Evolutionary conservation across 1,284 basidiomycete species (phyloP), one percentile per base, ranked within the genome.

Genomic region (Malassezia obtusa): DNA sequence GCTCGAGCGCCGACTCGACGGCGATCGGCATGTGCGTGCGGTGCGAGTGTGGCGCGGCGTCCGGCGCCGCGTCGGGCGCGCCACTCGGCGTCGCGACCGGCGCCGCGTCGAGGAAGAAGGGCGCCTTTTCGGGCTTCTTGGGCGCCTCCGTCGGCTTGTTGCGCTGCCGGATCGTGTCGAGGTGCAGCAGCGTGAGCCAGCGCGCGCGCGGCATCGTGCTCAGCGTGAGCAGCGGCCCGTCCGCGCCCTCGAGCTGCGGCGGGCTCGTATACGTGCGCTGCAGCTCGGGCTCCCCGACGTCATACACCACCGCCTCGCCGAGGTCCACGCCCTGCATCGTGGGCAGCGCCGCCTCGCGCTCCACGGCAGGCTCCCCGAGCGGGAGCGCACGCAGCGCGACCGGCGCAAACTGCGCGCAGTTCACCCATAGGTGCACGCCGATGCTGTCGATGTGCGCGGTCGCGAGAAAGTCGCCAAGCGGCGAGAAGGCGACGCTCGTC

Each of bases 121-220:
- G 94, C 1, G 90, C 92, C 58, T 87, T 82, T 76, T 95, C 90
- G 3, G 89, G 89, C 33, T 85, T 87, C 76, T 96, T 95, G 3
- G 89, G 89, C 0, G 89, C 81, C 62, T 95, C 90, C 75, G 86
- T 91, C 8, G 94, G 91, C 79, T 92, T 94, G 75, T 98, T 96
- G 43, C 80, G 57, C 66, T 85, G 85, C 76, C 89, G 86, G 66
- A 98, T 96, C 32, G 89, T 84, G 64, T 98, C 94, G 31, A 99
- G 80, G 70, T 96, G 95, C 53, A 99, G 80, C 19, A 99, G 77
- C 0, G 94, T 92, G 76, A 94, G 88, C 94, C 94, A 99, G 63
- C 88, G 80, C 12, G 89, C 84, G 35, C 91, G 84, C 15, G 94
- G 92, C 49, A 98, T 81, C 24, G 91, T 79, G 4, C 90, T 92